phyloP scores from a whole-genome alignment of 441 rosid genomes.

The Rhodomyrtus psidioides region DNA sequence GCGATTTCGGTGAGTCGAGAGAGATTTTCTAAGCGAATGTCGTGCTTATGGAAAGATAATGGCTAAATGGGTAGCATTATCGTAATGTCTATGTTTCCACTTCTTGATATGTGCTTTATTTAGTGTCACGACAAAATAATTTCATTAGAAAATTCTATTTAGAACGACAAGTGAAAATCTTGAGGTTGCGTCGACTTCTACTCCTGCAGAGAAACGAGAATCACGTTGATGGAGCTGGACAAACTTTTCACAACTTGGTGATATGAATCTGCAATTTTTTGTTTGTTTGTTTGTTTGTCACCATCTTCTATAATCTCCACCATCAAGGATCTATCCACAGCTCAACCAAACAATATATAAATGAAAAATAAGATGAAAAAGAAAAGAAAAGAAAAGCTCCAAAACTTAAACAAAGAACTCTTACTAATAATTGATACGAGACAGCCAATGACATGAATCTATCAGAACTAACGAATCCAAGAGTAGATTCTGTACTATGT shows the following conservation, averaged over 20 bases:
- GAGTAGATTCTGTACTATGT: neutral
- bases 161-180: neutral
- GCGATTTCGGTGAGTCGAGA: neutral
- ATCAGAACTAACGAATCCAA: neutral
- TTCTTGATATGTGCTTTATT: neutral
- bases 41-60: neutral
- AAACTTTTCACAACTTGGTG: neutral
- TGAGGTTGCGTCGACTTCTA: neutral
- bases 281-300: neutral
- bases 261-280: neutral
- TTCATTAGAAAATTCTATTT: neutral
- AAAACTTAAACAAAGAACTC: neutral
- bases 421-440: neutral
- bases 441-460: neutral
- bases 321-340: neutral
- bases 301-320: neutral
- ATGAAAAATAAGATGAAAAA: neutral
- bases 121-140: neutral
- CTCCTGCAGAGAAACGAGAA: neutral
- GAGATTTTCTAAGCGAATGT: neutral
- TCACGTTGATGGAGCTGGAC: neutral
- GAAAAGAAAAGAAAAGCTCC: neutral
- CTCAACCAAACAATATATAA: neutral
- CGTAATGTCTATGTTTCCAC: neutral
- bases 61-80: neutral